These are phyloP conservation scores for Coccomyxa subellipsoidea DNA, from an alignment of 163 green algal genomes.

Conservation along the genomic window DNA sequence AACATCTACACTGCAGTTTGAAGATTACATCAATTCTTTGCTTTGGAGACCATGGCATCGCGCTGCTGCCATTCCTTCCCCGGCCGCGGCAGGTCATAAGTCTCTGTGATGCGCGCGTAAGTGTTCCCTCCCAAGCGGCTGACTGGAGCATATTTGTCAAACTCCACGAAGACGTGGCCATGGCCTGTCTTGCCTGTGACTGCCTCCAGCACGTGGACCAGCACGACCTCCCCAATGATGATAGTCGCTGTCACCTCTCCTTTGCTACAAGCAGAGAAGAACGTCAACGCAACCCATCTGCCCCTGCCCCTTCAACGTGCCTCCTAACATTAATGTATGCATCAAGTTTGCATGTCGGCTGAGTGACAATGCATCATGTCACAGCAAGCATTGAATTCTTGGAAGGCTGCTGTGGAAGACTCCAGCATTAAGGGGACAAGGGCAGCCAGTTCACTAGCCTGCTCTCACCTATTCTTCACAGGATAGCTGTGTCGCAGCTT, in stretches of 20 bases:
- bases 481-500: constrained; percentile 64
- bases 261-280: no score
- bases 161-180: constrained; percentile 71
- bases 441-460: no score
- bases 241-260: constrained; percentile 67
- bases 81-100: constrained; percentile 78
- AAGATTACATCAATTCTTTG: background rate
- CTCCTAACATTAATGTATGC: no score
- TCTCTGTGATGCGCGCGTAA: constrained; percentile 47
- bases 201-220: constrained; percentile 75
- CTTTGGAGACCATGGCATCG: background rate
- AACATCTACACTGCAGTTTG: no score
- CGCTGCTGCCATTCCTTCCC: constrained; percentile 33
- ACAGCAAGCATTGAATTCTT: no score
- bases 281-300: no score
- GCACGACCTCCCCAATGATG: constrained; percentile 81
- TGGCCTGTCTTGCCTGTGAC: constrained; percentile 54
- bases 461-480: constrained; percentile 54
- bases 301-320: no score
- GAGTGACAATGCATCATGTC: no score
- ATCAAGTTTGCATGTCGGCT: no score
- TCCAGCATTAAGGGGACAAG: no score
- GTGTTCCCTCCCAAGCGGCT: constrained; percentile 71
- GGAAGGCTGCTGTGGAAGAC: no score
- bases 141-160: constrained; percentile 49